Evolutionary conservation across 768 basidiomycete genomes (phyloP).

Genomic region (Butyriboletus loyo): DNA sequence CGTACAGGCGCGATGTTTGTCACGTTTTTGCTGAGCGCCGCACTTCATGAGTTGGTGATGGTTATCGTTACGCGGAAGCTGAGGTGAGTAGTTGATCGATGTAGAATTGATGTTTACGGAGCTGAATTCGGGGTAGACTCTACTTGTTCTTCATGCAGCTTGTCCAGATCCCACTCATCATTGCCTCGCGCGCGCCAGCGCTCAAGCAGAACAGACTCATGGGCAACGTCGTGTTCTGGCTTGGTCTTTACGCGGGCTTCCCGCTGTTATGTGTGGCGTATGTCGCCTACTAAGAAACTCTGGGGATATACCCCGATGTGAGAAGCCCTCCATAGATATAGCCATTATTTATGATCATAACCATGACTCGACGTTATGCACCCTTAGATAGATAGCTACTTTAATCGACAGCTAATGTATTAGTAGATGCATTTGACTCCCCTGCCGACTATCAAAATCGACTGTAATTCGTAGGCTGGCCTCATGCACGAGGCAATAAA

Average conservation of each 20-base stretch:
- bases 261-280: constrained; percentile 87
- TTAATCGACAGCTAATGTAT: neutral
- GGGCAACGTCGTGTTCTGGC: constrained; percentile 89
- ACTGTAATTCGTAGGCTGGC: too few species aligned
- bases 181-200: constrained; percentile 68
- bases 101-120: neutral
- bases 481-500: too few species aligned
- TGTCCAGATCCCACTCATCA: constrained; percentile 89
- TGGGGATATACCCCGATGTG: constrained; percentile 2
- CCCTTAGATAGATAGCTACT: neutral
- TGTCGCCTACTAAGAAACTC: constrained; percentile 45
- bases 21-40: constrained; percentile 89
- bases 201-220: constrained; percentile 80
- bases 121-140: constrained; percentile 44
- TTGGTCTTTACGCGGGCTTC: constrained; percentile 89
- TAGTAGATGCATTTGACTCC: too few species aligned
- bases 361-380: neutral
- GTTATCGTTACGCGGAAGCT: constrained; percentile 91
- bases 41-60: constrained; percentile 95
- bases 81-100: constrained; percentile 44
- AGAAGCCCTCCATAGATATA: constrained; percentile 2
- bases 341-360: neutral
- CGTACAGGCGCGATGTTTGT: constrained; percentile 82
- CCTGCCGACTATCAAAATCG: too few species aligned
- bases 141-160: constrained; percentile 86